Evolutionary conservation across 306 rosid genomes (phyloP).

Genomic region (Comarum palustre): DNA sequence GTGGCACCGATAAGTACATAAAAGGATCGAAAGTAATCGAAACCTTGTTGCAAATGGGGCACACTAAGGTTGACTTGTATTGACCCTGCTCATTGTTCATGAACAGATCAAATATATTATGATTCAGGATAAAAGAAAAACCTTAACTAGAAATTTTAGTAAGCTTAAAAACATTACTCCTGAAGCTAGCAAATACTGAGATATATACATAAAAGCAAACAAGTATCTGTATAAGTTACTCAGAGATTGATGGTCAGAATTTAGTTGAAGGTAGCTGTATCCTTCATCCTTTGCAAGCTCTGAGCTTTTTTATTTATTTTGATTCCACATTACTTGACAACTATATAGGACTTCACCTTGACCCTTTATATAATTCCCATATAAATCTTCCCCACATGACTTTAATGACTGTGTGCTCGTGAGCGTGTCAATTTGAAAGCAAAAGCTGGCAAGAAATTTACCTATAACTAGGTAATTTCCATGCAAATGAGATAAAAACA

Average conservation of each 20-base stretch:
- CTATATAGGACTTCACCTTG: not conserved
- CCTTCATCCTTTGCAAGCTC: not conserved
- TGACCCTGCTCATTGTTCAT: conserved; percentile 70
- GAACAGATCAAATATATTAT: conserved; percentile 10
- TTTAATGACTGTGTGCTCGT: not conserved
- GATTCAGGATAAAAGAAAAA: not conserved
- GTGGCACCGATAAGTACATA: conserved; percentile 94
- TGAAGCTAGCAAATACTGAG: not conserved
- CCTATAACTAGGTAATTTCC: not conserved
- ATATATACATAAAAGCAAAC: conserved; percentile 1
- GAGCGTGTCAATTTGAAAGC: not conserved
- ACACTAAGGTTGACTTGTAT: conserved; percentile 95
- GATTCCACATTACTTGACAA: not conserved
- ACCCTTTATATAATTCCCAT: not conserved
- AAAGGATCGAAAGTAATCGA: conserved; percentile 97
- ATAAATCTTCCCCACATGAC: not conserved
- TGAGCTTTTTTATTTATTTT: not conserved
- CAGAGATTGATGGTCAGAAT: not conserved
- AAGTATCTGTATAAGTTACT: not conserved
- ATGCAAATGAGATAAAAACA: not conserved
- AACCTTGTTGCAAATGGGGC: conserved; percentile 84
- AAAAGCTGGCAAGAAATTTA: not conserved
- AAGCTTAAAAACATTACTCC: not conserved
- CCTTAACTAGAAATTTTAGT: not conserved
- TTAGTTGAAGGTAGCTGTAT: not conserved